Evolutionary conservation across 805 yeast genomes (phyloP).

Genomic region (Sugiyamaella valdiviana): DNA sequence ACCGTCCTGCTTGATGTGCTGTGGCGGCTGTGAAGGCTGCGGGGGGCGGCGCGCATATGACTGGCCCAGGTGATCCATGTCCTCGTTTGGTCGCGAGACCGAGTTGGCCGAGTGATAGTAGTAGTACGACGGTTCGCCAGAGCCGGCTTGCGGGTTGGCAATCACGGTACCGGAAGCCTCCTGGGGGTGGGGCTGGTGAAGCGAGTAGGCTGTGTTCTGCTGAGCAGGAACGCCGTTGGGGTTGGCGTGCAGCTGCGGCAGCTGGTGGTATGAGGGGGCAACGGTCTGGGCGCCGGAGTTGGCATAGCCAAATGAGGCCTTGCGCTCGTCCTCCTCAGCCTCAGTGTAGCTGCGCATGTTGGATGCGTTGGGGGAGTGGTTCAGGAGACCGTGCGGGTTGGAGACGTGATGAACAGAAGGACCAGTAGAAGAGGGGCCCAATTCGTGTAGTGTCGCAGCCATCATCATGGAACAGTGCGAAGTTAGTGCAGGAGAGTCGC

Average conservation of each 20-base stretch:
- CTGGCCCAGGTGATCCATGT: constrained; percentile 1
- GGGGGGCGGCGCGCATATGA: background rate
- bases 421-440: constrained; percentile 4
- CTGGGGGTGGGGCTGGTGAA: background rate
- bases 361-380: background rate
- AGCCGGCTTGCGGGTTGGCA: background rate
- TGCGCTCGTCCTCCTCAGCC: constrained; percentile 1
- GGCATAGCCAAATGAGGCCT: constrained; percentile 1
- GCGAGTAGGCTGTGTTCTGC: background rate
- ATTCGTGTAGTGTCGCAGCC: constrained; percentile 12
- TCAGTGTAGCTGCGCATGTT: background rate
- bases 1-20: constrained; percentile 7
- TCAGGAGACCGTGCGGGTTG: background rate
- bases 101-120: constrained; percentile 3
- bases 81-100: background rate
- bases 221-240: background rate
- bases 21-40: constrained; percentile 3
- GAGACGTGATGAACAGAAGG: background rate
- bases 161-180: background rate
- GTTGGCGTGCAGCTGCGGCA: constrained; percentile 4
- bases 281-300: background rate
- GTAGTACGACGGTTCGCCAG: constrained; percentile 7
- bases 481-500: too few species aligned
- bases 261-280: constrained; percentile 1
- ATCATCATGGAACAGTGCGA: constrained; percentile 5